Evolutionary conservation across 371 early-diverging fungal species (phyloP).

Genomic region (Capniomyces stellatus): DNA sequence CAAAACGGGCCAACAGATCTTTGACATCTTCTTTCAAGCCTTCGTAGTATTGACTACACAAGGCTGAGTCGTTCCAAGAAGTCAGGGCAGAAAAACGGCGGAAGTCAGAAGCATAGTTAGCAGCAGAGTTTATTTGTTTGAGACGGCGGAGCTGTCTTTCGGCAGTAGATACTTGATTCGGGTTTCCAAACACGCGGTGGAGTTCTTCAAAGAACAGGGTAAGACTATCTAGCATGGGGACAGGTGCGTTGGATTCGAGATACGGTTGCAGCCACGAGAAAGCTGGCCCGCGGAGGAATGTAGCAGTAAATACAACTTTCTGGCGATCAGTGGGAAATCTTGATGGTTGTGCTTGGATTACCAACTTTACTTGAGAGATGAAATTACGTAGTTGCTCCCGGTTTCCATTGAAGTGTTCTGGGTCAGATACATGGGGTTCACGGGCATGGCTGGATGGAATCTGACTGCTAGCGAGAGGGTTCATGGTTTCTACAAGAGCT

Average conservation of each 20-base stretch:
- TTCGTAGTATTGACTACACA: not conserved
- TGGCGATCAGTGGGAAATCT: not conserved
- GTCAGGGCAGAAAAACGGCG: not conserved
- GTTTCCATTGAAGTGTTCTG: slow-evolving; percentile 5
- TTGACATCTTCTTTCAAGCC: not conserved
- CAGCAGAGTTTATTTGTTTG: too few species aligned
- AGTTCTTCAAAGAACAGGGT: not conserved
- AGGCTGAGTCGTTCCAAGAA: slow-evolving; percentile 1
- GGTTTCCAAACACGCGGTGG: too few species aligned
- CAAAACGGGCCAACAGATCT: not conserved
- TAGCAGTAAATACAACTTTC: slow-evolving; percentile 5
- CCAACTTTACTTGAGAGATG: slow-evolving; percentile 2
- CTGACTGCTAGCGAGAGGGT: not conserved
- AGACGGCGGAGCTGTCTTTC: too few species aligned
- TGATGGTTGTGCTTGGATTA: slow-evolving; percentile 1
- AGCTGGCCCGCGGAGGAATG: slow-evolving; percentile 2
- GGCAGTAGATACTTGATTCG: too few species aligned
- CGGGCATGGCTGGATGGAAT: not conserved
- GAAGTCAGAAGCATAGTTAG: not conserved
- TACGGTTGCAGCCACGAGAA: slow-evolving; percentile 6
- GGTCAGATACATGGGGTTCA: slow-evolving; percentile 5
- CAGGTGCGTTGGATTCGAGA: not conserved
- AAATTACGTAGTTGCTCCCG: not conserved
- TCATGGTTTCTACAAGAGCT: not conserved
- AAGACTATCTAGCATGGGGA: not conserved